A percentile compares a stretch with the other conserved stretches of the same genome.
Conservation (phyloP, 2,329 filamentous ascomycete species). For the Xylariaceae sp. region DNA sequence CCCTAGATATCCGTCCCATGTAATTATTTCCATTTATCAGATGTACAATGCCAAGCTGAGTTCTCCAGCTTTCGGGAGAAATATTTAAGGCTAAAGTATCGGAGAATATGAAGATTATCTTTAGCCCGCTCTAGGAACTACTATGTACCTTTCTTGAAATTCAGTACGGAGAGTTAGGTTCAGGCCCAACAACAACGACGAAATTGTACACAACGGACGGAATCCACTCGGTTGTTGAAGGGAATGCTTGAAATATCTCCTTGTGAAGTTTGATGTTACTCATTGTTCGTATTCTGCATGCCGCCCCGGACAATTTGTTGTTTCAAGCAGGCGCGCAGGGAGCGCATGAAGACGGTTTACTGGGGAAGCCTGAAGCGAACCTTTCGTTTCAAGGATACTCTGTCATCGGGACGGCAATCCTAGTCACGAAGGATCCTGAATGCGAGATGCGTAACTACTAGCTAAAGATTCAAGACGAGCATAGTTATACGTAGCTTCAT, state of each 20-base stretch:
- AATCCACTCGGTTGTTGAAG: too few relatives aligned
- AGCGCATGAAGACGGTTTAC: background rate
- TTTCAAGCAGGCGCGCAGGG: constrained; percentile 12
- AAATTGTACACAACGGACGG: too few relatives aligned
- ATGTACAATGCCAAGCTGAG: background rate
- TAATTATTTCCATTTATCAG: too few relatives aligned
- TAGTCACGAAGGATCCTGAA: background rate
- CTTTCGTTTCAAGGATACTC: constrained; percentile 13
- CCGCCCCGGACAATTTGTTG: background rate
- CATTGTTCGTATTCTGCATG: constrained; percentile 11
- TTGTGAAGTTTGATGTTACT: background rate
- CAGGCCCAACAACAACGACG: too few relatives aligned
- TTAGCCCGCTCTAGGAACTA: too few relatives aligned
- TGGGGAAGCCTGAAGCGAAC: constrained; percentile 5
- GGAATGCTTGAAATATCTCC: background rate
- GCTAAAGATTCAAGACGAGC: background rate
- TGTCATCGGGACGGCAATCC: constrained; percentile 13
- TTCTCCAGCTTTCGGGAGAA: constrained; percentile 1
- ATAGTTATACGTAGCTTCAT: background rate
- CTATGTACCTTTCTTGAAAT: too few relatives aligned
- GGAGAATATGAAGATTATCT: background rate
- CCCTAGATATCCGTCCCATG: too few relatives aligned
- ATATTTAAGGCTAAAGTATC: background rate
- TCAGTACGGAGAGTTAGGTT: too few relatives aligned
- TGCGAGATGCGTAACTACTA: constrained; percentile 1